These are phyloP conservation scores for Nelumbo lutea DNA, from an alignment of 164 flowering plant genomes.

Conservation along the genomic window DNA sequence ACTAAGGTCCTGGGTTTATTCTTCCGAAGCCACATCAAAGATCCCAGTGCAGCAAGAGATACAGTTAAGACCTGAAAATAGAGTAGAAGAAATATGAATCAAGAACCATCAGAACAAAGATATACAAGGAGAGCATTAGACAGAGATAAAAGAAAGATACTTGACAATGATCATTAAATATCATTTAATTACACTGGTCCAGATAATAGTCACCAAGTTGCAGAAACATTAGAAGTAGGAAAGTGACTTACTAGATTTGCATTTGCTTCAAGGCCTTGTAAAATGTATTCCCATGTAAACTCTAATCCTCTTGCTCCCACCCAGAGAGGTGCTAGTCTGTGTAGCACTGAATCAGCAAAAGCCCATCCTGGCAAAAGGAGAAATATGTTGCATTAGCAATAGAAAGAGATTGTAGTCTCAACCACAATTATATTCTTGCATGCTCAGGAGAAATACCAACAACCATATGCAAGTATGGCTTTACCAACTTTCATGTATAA, in stretches of 20 bases:
- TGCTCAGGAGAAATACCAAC: no score
- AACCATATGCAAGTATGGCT: no score
- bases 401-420: not conserved
- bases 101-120: not conserved
- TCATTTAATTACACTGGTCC: not conserved
- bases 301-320: slow-evolving; percentile 98
- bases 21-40: slow-evolving; percentile 97
- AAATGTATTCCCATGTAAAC: slow-evolving; percentile 92
- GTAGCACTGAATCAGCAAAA: slow-evolving; percentile 95
- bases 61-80: slow-evolving; percentile 65
- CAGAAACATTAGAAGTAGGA: slow-evolving; percentile 5
- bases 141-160: not conserved
- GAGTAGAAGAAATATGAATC: slow-evolving; percentile 1
- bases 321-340: slow-evolving; percentile 96
- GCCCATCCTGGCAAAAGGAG: slow-evolving; percentile 80
- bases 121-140: not conserved
- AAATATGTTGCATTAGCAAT: not conserved
- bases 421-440: no score
- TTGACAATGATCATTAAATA: no score
- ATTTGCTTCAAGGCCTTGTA: slow-evolving; percentile 97
- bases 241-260: slow-evolving; percentile 74
- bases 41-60: slow-evolving; percentile 94
- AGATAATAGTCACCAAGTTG: not conserved
- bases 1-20: slow-evolving; percentile 86
- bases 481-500: no score